These are phyloP conservation scores for Urochloa ruziziensis DNA, from an alignment of 176 grass and related monocot genomes.

Conservation along the genomic window DNA sequence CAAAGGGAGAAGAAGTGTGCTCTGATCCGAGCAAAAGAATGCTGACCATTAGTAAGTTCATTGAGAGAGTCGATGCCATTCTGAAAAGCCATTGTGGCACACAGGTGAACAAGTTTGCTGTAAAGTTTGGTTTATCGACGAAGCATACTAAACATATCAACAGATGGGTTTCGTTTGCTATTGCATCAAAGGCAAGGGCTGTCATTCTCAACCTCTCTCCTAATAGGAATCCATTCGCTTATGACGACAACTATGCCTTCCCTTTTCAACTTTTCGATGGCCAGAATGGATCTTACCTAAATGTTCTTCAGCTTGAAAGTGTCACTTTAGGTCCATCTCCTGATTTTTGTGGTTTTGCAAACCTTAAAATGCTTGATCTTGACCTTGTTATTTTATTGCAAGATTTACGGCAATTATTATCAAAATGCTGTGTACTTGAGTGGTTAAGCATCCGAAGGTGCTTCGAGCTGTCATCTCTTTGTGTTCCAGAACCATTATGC, in stretches of 20 bases:
- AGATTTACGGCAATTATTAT: neutral
- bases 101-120: neutral
- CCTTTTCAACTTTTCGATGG: constrained; percentile 12
- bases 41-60: neutral
- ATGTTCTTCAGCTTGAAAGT: neutral
- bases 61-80: neutral
- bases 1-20: neutral
- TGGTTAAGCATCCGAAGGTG: neutral
- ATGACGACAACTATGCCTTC: neutral
- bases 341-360: constrained; percentile 9
- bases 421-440: neutral
- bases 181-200: constrained; percentile 9
- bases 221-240: neutral
- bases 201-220: constrained; percentile 2
- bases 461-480: neutral
- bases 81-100: neutral
- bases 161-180: neutral
- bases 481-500: constrained; percentile 4
- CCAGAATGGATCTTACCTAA: neutral
- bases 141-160: neutral
- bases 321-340: neutral
- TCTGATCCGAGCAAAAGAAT: neutral
- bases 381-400: neutral
- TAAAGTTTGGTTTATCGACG: constrained; percentile 1
- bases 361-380: constrained; percentile 4